Conservation (phyloP, 371 early-diverging fungal genomes). For the Actinomortierella ambigua region DNA sequence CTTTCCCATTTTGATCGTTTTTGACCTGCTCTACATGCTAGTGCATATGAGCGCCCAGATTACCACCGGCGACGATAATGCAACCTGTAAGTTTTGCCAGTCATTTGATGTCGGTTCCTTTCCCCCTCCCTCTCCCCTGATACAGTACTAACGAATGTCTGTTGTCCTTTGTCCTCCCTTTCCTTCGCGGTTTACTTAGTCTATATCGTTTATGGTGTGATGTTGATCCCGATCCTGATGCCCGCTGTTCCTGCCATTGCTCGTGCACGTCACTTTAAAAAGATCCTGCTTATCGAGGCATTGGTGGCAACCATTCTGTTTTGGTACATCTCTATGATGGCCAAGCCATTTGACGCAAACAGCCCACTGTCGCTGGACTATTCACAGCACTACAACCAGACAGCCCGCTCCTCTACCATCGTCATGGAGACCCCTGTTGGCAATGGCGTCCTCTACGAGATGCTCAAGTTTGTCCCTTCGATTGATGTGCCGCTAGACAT, state of each 20-base stretch:
- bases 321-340: neutral
- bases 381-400: conserved; percentile 32
- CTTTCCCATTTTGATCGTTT: conserved; percentile 13
- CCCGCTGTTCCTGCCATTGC: conserved; percentile 25
- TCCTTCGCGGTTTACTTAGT: conserved; percentile 8
- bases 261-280: conserved; percentile 33
- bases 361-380: conserved; percentile 19
- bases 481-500: neutral
- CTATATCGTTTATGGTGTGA: conserved; percentile 26
- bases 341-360: conserved; percentile 14
- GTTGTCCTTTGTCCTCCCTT: neutral
- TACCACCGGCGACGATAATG: conserved; percentile 6
- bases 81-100: conserved; percentile 16
- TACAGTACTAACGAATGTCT: neutral
- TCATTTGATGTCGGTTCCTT: neutral
- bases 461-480: conserved; percentile 18
- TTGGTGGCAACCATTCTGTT: conserved; percentile 7
- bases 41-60: conserved; percentile 24
- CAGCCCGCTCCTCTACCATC: conserved; percentile 15
- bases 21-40: conserved; percentile 13
- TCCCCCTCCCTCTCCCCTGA: neutral
- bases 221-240: conserved; percentile 28
- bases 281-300: conserved; percentile 12
- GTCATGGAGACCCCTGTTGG: conserved; percentile 12
- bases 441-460: conserved; percentile 13